phyloP scores from a whole-genome alignment of 2,329 filamentous ascomycete species.

The Pyricularia pennisetigena region DNA sequence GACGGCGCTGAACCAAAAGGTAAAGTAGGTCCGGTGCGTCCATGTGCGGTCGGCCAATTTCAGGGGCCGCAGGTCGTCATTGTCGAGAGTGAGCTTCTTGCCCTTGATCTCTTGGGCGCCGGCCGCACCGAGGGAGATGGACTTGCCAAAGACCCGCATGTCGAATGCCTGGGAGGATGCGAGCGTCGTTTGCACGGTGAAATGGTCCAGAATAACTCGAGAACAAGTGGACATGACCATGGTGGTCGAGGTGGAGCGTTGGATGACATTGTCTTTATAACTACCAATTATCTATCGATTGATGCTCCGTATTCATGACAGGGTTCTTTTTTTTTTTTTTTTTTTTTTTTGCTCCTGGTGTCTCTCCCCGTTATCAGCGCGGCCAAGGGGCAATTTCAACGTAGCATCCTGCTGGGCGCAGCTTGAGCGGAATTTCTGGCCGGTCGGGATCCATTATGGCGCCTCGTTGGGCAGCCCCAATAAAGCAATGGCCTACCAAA shows the following conservation, averaged over 20 bases:
- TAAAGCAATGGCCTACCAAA: not conserved
- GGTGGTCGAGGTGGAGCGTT: not conserved
- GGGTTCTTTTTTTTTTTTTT: not conserved
- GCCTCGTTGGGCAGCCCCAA: not conserved
- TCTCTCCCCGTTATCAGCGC: not conserved
- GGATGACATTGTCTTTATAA: not conserved
- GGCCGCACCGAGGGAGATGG: not conserved
- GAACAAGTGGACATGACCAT: not conserved
- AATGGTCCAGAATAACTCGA: not conserved
- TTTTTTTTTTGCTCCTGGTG: not conserved
- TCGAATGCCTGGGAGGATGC: not conserved
- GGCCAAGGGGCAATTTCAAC: not conserved
- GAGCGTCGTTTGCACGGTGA: not conserved
- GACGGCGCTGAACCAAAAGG: conserved; percentile 31
- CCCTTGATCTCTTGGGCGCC: not conserved
- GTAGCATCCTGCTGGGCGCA: not conserved
- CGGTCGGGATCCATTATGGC: not conserved
- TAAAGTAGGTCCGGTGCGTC: conserved; percentile 27
- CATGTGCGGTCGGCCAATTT: conserved; percentile 28
- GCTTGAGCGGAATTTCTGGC: not conserved
- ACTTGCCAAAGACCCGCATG: not conserved
- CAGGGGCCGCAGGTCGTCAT: conserved; percentile 29
- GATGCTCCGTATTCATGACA: not conserved
- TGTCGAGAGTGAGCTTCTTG: conserved; percentile 21
- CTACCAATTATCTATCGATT: no score